Evolutionary conservation across 78 protist genomes (phyloP).

Genomic region (Dictyostelium discoideum): dicty_2.7 NC_007090.3:3205501-3206000

Average conservation of each 20-base stretch:
- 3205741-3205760: too few species aligned
- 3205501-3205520: neutral
- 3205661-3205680: neutral
- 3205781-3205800: too few species aligned
- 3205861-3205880: too few species aligned
- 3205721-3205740: neutral
- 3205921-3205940: too few species aligned
- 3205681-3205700: neutral
- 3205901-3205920: too few species aligned
- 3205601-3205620: neutral
- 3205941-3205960: too few species aligned
- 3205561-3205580: neutral
- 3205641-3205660: constrained; percentile 1
- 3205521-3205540: neutral
- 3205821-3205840: too few species aligned
- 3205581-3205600: neutral
- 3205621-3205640: neutral
- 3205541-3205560: neutral
- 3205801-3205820: too few species aligned
- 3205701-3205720: neutral
- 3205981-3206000: neutral
- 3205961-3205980: neutral
- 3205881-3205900: too few species aligned
- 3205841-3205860: too few species aligned
- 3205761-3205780: too few species aligned